These are phyloP conservation scores for Isabelozyma heimii DNA, from an alignment of 805 yeast species.

Conservation along the genomic window DNA sequence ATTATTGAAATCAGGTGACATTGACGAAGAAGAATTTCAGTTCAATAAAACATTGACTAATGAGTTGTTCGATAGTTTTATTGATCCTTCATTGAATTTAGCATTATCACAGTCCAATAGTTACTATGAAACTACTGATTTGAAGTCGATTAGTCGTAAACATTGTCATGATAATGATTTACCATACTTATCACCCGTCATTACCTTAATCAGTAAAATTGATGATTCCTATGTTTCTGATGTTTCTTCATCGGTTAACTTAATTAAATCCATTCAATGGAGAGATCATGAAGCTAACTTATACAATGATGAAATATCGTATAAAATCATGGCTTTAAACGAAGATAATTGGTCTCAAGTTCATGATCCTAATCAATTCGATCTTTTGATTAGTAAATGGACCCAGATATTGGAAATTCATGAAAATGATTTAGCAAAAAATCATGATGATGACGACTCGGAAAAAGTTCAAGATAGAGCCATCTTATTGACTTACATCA, in stretches of 20 bases:
- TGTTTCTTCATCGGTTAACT: slow-evolving; percentile 19
- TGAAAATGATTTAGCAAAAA: slow-evolving; percentile 50
- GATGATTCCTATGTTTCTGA: slow-evolving; percentile 39
- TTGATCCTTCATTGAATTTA: slow-evolving; percentile 66
- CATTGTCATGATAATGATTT: slow-evolving; percentile 29
- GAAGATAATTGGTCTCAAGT: slow-evolving; percentile 17
- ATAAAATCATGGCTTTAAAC: slow-evolving; percentile 44
- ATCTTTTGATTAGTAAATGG: slow-evolving; percentile 61
- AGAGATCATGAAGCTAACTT: slow-evolving; percentile 56
- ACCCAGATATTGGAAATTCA: slow-evolving; percentile 66
- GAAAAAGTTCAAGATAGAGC: slow-evolving; percentile 68
- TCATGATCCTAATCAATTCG: slow-evolving; percentile 48
- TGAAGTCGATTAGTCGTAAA: slow-evolving; percentile 48
- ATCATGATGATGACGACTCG: slow-evolving; percentile 47
- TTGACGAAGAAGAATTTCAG: slow-evolving; percentile 19
- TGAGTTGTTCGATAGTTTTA: slow-evolving; percentile 54
- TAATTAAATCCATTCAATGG: slow-evolving; percentile 44
- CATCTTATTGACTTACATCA: slow-evolving; percentile 71
- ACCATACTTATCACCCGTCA: slow-evolving; percentile 38
- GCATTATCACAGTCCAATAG: slow-evolving; percentile 44
- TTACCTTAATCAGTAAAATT: slow-evolving; percentile 33
- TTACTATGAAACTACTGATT: slow-evolving; percentile 34
- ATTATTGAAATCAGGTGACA: slow-evolving; percentile 7
- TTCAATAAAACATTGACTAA: slow-evolving; percentile 40
- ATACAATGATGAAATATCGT: slow-evolving; percentile 70